These are phyloP conservation scores for Chalciporus sp. DNA, from an alignment of 1,284 basidiomycete genomes.

Conservation along the genomic window DNA sequence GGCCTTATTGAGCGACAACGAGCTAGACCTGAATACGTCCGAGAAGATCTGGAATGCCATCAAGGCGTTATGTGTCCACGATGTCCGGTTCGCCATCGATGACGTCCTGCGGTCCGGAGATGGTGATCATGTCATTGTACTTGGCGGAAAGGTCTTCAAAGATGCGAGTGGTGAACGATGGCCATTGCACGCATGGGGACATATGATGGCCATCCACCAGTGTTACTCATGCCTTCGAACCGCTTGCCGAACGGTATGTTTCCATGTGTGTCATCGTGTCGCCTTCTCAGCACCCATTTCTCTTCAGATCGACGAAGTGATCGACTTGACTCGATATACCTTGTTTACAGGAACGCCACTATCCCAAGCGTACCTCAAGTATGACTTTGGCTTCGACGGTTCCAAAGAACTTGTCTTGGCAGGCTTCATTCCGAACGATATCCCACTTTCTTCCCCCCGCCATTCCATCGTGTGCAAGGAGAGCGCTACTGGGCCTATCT, in stretches of 20 bases:
- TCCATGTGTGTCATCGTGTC: neutral
- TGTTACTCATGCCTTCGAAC: slow-evolving; percentile 37
- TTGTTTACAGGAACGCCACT: slow-evolving; percentile 22
- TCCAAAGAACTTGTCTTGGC: slow-evolving; percentile 31
- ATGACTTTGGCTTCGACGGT: slow-evolving; percentile 22
- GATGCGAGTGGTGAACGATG: slow-evolving; percentile 27
- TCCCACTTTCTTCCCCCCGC: slow-evolving; percentile 27
- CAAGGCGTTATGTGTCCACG: slow-evolving; percentile 28
- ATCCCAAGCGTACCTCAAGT: slow-evolving; percentile 24
- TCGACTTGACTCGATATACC: slow-evolving; percentile 31
- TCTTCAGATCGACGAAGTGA: slow-evolving; percentile 33
- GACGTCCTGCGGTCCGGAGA: slow-evolving; percentile 32
- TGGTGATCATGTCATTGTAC: slow-evolving; percentile 30
- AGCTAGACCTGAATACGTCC: slow-evolving; percentile 32
- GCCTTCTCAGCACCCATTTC: neutral
- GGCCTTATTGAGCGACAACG: slow-evolving; percentile 31
- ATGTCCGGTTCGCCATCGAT: slow-evolving; percentile 33
- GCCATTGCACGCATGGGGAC: slow-evolving; percentile 39
- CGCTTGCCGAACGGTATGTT: slow-evolving; percentile 32
- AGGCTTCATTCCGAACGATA: slow-evolving; percentile 30
- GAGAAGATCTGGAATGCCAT: slow-evolving; percentile 40
- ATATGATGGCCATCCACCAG: slow-evolving; percentile 30
- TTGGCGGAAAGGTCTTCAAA: slow-evolving; percentile 38
- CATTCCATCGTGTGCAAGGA: slow-evolving; percentile 27
- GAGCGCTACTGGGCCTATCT: slow-evolving; percentile 18